Percentiles rank a stretch among this genome's conserved stretches.
Conservation (phyloP, 192 early-diverging fungal genomes). For the Kappamyces sp. region DNA sequence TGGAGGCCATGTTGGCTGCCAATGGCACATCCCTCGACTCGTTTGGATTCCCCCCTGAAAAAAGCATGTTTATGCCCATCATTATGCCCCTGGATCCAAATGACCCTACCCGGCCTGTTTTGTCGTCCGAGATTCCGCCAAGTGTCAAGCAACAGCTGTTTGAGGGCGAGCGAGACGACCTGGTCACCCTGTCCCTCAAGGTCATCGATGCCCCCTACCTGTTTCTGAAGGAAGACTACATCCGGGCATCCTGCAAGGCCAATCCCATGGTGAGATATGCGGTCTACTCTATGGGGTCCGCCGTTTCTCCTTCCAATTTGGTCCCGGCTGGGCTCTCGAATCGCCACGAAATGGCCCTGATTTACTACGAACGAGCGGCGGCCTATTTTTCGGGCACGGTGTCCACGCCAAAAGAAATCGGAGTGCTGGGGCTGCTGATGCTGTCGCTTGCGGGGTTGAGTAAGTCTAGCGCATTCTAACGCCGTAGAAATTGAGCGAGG, state of each 20-base stretch:
- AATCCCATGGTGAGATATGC: conserved; percentile 1
- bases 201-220: conserved; percentile 3
- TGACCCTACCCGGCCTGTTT: too few species aligned
- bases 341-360: not conserved
- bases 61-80: conserved; percentile 9
- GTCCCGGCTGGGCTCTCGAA: conserved; percentile 3
- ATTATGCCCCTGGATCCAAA: too few species aligned
- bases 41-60: conserved; percentile 9
- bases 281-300: conserved; percentile 8
- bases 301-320: not conserved
- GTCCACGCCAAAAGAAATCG: conserved; percentile 1
- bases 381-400: conserved; percentile 4
- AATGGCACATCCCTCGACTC: conserved; percentile 1
- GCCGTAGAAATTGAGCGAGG: too few species aligned
- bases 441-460: not conserved
- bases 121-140: too few species aligned
- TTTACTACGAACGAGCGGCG: conserved; percentile 7
- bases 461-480: not conserved
- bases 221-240: conserved; percentile 2
- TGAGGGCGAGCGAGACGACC: conserved; percentile 6
- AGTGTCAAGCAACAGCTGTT: conserved; percentile 4
- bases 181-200: not conserved
- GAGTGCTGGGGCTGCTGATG: not conserved
- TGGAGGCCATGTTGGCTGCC: conserved; percentile 11
- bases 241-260: not conserved